Evolutionary conservation across 345 rosid species (phyloP).

Genomic region (Brassica cretica): DNA sequence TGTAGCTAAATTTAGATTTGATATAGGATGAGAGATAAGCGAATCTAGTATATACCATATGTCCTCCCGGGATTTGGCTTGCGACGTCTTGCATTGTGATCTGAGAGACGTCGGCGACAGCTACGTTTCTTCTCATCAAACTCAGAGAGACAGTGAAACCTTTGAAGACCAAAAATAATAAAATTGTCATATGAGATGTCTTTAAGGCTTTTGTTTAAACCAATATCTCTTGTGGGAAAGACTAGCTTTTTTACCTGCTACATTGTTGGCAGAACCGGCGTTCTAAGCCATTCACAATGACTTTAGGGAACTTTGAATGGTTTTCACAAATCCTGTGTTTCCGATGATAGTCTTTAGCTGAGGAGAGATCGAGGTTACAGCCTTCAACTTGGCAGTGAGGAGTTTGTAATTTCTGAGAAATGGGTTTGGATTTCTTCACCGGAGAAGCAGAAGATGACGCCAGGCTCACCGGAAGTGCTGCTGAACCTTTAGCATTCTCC

Average conservation of each 20-base stretch:
- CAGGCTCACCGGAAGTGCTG: not conserved
- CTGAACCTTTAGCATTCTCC: not conserved
- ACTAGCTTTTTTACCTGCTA: slow-evolving; percentile 61
- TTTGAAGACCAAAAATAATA: slow-evolving; percentile 35
- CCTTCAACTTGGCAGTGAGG: slow-evolving; percentile 19
- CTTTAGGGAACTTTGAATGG: slow-evolving; percentile 51
- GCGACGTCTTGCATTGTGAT: slow-evolving; percentile 98
- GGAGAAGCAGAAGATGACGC: slow-evolving; percentile 8
- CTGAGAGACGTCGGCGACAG: slow-evolving; percentile 85
- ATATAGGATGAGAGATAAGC: not conserved
- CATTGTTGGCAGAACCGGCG: slow-evolving; percentile 98
- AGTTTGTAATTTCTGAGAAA: not conserved
- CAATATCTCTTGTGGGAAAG: not conserved
- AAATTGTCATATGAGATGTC: not conserved
- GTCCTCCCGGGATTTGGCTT: slow-evolving; percentile 65
- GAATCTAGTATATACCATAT: slow-evolving; percentile 50
- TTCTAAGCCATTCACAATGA: slow-evolving; percentile 71
- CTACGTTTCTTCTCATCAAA: slow-evolving; percentile 94
- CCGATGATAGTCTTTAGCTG: slow-evolving; percentile 11
- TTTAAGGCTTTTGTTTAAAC: slow-evolving; percentile 1
- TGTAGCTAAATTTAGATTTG: not conserved
- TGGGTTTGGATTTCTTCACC: not conserved
- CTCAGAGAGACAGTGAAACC: slow-evolving; percentile 86
- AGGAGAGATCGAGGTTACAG: slow-evolving; percentile 7
- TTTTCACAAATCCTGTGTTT: slow-evolving; percentile 15